phyloP scores from a whole-genome alignment of 805 yeast species.

The Pichia exigua region DNA sequence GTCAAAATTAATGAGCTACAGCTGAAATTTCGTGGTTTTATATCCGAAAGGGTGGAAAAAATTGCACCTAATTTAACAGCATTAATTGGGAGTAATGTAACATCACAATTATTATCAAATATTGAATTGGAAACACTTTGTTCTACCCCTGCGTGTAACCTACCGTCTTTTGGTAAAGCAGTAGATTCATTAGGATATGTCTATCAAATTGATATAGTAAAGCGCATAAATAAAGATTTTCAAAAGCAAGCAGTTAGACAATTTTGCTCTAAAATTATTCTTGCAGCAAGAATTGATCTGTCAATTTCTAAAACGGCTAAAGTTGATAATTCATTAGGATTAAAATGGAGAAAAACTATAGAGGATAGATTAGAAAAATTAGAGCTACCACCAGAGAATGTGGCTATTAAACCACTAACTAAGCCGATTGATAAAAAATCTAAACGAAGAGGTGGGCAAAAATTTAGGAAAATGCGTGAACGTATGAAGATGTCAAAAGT shows the following conservation, averaged over 20 bases:
- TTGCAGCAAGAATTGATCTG: constrained; percentile 77
- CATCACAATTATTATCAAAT: constrained; percentile 64
- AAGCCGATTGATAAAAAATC: constrained; percentile 68
- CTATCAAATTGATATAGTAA: constrained; percentile 52
- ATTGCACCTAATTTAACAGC: constrained; percentile 78
- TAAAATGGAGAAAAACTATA: constrained; percentile 53
- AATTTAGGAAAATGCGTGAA: constrained; percentile 73
- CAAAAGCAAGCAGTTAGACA: constrained; percentile 69
- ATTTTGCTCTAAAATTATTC: constrained; percentile 65
- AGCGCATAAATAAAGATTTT: constrained; percentile 47
- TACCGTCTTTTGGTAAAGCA: constrained; percentile 64
- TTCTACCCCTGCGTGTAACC: constrained; percentile 71
- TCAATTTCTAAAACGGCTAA: constrained; percentile 29
- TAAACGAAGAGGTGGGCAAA: constrained; percentile 79
- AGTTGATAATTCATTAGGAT: constrained; percentile 37
- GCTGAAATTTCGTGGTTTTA: constrained; percentile 39
- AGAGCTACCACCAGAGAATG: constrained; percentile 66
- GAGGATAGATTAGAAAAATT: constrained; percentile 58
- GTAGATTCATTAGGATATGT: constrained; percentile 51
- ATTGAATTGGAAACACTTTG: constrained; percentile 67
- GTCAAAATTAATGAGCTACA: constrained; percentile 38
- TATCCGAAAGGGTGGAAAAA: constrained; percentile 45
- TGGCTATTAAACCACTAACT: constrained; percentile 62
- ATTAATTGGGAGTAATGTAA: constrained; percentile 61
- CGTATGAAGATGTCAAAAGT: constrained; percentile 74